Base-by-base conservation (phyloP, 2,329 filamentous ascomycete genomes). In the Phaeosphaeria sp. region DNA sequence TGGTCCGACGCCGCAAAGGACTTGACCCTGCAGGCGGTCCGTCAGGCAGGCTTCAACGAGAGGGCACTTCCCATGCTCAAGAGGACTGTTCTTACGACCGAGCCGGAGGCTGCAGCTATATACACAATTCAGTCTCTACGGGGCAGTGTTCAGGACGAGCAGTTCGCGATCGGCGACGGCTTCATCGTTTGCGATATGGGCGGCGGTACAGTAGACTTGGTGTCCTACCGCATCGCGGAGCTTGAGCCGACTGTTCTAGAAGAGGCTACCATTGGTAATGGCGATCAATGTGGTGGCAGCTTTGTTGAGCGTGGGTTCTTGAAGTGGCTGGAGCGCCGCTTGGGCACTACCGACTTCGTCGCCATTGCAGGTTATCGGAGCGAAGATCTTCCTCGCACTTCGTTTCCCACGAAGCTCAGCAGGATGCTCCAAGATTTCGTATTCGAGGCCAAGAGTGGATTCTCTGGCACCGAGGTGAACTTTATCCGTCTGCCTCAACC, bases 131-230 rank as follows among this genome's bases (percentile, higher is more conserved):
- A 63, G 17, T 48, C 60, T 0, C 7, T 73, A 0, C 51, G 57
- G 1, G 57, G 56, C 0, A 60, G 36, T 6, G 50, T 49, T 2
- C 65, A 70, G 8, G 57, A 68, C 11, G 13, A 49, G 0, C 36
- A 66, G 2, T 56, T 74, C 1, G 30, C 22, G 0, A 17, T 66
- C 0, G 60, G 54, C 4, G 66, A 74, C 22, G 64, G 65, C 0
- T 74, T 74, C 53, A 58, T 70, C 0, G 42, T 74, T 0, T 74
- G 70, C 22, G 73, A 74, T 15, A 69, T 72, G 64, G 72, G 72
- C 0, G 72, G 73, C 0, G 73, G 73, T 0, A 74, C 68, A 0
- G 67, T 72, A 0, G 72, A 75, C n/a, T 22, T 73, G 13, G 68
- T 73, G 9, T 64, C 73, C 0, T 74, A 75, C 33, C 18, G 49